These are phyloP conservation scores for Fusarium sororula DNA, from an alignment of 2,329 filamentous ascomycete genomes.

Conservation along the genomic window DNA sequence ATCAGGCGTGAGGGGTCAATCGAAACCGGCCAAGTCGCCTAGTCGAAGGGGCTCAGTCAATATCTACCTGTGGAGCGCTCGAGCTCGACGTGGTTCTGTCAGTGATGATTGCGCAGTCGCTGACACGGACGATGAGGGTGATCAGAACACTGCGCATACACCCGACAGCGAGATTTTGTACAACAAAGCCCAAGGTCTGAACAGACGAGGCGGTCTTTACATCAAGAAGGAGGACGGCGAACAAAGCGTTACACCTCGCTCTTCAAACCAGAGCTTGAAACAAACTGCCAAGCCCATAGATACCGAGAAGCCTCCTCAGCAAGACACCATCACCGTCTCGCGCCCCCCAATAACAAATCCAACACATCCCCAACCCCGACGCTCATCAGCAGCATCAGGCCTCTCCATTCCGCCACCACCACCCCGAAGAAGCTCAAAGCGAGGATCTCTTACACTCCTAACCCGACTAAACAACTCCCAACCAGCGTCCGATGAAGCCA, in stretches of 20 bases:
- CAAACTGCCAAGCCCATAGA: neutral
- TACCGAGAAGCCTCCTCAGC: neutral
- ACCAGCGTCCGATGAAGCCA: conserved; percentile 12
- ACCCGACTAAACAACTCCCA: conserved; percentile 20
- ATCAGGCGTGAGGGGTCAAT: conserved; percentile 39
- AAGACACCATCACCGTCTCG: conserved; percentile 25
- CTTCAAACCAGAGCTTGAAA: conserved; percentile 16
- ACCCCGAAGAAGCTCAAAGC: conserved; percentile 39
- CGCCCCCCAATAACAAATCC: conserved; percentile 8
- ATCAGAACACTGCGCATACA: neutral
- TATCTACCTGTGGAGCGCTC: conserved; percentile 44
- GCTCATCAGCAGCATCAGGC: conserved; percentile 17
- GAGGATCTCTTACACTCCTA: conserved; percentile 28
- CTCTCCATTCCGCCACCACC: conserved; percentile 29
- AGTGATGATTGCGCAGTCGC: conserved; percentile 36
- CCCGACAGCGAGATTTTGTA: conserved; percentile 27
- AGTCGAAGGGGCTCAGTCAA: conserved; percentile 45
- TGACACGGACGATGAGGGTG: conserved; percentile 33
- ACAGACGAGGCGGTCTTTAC: conserved; percentile 34
- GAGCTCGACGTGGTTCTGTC: conserved; percentile 24
- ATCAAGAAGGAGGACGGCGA: conserved; percentile 23
- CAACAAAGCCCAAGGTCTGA: conserved; percentile 34
- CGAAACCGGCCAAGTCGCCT: conserved; percentile 42
- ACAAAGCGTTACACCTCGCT: neutral
- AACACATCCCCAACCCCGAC: conserved; percentile 10